phyloP scores from a whole-genome alignment of 805 yeast species.

The Tanozyma kutaoensis region DNA sequence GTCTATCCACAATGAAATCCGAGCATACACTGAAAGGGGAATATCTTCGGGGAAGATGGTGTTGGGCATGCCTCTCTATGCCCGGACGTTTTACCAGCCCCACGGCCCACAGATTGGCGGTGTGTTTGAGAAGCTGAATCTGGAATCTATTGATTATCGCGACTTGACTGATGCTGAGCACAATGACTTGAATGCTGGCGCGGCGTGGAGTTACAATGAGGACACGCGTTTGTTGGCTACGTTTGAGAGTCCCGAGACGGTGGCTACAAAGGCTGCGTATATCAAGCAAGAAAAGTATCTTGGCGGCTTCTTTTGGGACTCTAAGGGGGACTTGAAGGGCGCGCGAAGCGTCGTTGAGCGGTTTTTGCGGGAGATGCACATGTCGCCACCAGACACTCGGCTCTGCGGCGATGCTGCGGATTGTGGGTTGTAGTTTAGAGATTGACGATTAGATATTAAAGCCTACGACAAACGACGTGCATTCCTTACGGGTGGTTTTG shows the following conservation, averaged over 20 bases:
- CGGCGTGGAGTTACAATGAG: conserved; percentile 19
- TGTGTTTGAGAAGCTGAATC: conserved; percentile 13
- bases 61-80: conserved; percentile 85
- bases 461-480: too few species aligned
- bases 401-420: too few species aligned
- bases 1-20: conserved; percentile 34
- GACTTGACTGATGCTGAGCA: too few species aligned
- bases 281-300: conserved; percentile 37
- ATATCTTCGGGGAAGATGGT: conserved; percentile 40
- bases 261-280: conserved; percentile 45
- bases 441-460: too few species aligned
- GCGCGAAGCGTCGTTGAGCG: too few species aligned
- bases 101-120: conserved; percentile 26
- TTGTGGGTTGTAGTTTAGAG: too few species aligned
- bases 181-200: conserved; percentile 36
- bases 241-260: conserved; percentile 54
- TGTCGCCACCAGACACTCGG: too few species aligned
- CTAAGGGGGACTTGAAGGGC: conserved; percentile 51
- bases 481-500: too few species aligned
- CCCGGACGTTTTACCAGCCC: conserved; percentile 27
- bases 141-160: conserved; percentile 3
- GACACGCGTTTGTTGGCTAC: conserved; percentile 9
- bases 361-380: too few species aligned
- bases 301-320: conserved; percentile 96
- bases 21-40: conserved; percentile 26